Conservation (phyloP, 2,329 filamentous ascomycete genomes). For the Aspergillus hiratsukae region DNA sequence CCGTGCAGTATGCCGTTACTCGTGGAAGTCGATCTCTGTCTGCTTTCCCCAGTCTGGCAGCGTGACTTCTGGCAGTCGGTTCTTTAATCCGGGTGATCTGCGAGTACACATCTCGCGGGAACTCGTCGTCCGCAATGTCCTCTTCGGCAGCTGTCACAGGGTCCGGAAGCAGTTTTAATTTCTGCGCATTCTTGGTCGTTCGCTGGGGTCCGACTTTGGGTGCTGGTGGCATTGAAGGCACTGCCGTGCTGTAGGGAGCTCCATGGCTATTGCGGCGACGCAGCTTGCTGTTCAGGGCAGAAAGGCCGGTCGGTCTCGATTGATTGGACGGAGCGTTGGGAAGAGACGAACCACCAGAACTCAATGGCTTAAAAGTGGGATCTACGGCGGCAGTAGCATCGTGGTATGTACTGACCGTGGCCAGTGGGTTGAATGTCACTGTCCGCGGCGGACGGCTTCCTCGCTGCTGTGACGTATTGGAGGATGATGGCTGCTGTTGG, state of each 20-base stretch:
- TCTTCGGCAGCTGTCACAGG: conserved; percentile 78
- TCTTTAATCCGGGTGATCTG: conserved; percentile 98
- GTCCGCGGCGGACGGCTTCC: conserved; percentile 37
- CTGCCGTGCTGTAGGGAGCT: conserved; percentile 45
- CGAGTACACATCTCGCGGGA: conserved; percentile 90
- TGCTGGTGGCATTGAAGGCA: conserved; percentile 37
- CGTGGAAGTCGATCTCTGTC: conserved; percentile 81
- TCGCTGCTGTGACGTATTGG: conserved; percentile 38
- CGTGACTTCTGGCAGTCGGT: conserved; percentile 85
- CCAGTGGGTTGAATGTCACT: conserved; percentile 46
- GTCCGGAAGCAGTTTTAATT: conserved; percentile 93
- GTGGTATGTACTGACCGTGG: conserved; percentile 42
- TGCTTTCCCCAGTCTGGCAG: conserved; percentile 86
- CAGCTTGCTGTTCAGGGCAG: conserved; percentile 80
- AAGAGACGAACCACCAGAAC: conserved; percentile 35
- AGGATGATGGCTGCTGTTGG: conserved; percentile 19
- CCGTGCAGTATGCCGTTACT: conserved; percentile 95
- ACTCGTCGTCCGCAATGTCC: conserved; percentile 77
- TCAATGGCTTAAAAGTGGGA: conserved; percentile 38
- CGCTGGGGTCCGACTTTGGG: conserved; percentile 88
- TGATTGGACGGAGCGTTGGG: conserved; percentile 25
- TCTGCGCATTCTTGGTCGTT: conserved; percentile 92
- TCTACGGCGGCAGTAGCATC: conserved; percentile 36
- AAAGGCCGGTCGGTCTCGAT: conserved; percentile 59
- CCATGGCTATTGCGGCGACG: conserved; percentile 81